Percentiles rank a stretch among this genome's conserved stretches.
phyloP scores from a whole-genome alignment of 805 yeast genomes.

The Barnettozyma populi region DNA sequence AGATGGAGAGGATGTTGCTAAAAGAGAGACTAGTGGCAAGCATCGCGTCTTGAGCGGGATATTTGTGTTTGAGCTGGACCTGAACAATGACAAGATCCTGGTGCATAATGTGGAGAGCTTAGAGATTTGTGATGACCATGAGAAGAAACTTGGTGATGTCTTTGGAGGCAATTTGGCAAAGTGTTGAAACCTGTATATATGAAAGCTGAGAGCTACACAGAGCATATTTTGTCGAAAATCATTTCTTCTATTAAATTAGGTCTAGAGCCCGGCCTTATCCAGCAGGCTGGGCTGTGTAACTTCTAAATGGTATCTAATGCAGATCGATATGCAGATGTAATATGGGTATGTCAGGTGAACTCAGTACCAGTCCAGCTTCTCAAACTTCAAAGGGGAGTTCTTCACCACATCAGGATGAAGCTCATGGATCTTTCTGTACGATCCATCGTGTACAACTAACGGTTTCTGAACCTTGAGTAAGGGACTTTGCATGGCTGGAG shows the following conservation, averaged over 20 bases:
- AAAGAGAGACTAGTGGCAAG: not conserved
- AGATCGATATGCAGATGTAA: not conserved
- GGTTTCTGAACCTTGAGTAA: conserved; percentile 1
- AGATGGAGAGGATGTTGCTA: not conserved
- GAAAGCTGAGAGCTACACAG: too few species aligned
- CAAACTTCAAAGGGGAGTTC: conserved; percentile 11
- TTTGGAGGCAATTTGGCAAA: conserved; percentile 10
- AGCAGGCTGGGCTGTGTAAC: not conserved
- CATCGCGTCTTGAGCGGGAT: conserved; percentile 37
- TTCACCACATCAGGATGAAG: conserved; percentile 2
- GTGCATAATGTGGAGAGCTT: conserved; percentile 67
- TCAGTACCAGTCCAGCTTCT: conserved; percentile 11
- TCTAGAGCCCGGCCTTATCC: not conserved
- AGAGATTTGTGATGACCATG: conserved; percentile 45
- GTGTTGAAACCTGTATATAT: conserved; percentile 1
- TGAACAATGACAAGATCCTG: conserved; percentile 43
- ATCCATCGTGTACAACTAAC: not conserved
- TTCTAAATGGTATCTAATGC: not conserved
- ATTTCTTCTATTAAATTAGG: not conserved
- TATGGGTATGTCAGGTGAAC: not conserved
- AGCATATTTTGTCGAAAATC: not conserved
- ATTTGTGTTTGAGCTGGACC: conserved; percentile 60
- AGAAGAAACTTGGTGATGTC: conserved; percentile 7
- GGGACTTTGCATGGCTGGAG: conserved; percentile 12
- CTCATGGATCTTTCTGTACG: conserved; percentile 1